Evolutionary conservation across 73 alveolate genomes (phyloP).

Genomic region (Diophrys appendiculata): DNA sequence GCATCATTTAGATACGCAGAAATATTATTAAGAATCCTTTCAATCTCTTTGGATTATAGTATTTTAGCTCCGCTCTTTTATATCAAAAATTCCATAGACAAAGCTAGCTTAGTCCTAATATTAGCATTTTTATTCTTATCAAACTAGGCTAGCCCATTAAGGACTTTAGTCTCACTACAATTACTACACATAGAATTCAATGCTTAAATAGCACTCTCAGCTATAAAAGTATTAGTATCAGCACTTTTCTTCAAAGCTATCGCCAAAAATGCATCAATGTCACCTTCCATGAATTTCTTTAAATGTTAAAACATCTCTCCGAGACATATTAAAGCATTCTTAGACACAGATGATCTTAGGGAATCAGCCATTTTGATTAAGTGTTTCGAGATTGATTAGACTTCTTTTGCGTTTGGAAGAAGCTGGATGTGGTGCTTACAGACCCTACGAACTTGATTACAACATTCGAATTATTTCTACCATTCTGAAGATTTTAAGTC

Average conservation of each 20-base stretch:
- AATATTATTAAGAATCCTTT: not conserved
- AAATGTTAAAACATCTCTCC: not conserved
- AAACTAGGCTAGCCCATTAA: not conserved
- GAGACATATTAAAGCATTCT: not conserved
- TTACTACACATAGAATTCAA: not conserved
- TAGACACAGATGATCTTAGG: constrained; percentile 8
- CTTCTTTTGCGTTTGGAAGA: not conserved
- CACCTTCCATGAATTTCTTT: not conserved
- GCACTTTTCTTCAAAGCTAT: not conserved
- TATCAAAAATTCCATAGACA: not conserved
- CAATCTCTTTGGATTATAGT: not conserved
- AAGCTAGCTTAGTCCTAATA: not conserved
- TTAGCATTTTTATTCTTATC: not conserved
- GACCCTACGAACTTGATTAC: not conserved
- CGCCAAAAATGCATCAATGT: not conserved
- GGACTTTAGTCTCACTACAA: not conserved
- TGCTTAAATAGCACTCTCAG: constrained; percentile 6
- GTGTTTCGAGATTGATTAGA: not conserved
- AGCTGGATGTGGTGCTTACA: not conserved
- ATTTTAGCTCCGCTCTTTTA: not conserved
- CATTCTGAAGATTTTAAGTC: not conserved
- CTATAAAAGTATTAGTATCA: not conserved
- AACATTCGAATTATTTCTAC: not conserved
- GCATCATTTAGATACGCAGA: not conserved
- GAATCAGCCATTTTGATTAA: constrained; percentile 8